Base-by-base conservation (phyloP, 805 yeast genomes). In the Schwanniomyces yamadae region DNA sequence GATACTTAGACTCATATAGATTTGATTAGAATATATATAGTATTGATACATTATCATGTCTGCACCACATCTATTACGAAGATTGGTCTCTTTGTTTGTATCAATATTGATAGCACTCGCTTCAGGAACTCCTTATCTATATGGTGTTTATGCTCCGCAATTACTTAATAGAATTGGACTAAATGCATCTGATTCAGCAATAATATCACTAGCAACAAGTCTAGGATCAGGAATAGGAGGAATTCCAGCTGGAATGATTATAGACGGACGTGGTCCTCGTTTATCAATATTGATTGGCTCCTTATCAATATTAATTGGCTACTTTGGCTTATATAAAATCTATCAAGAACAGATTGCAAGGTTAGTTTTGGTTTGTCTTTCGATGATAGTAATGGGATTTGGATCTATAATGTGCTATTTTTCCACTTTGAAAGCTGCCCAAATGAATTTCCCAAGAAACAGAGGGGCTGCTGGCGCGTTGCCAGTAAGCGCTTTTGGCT, bases 61-160 rank as follows among this genome's bases (percentile, higher is more conserved):
- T 3, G 29, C 15, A 13, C 17, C 29, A 16, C 34, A 30, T 14
- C 23, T 36, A 10, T 31, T 44, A 4, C 34, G 32, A 22, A 40
- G 64, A 19, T 42, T 59, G 23, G 34, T 52, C 17, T 53, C 71
- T 1, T 51, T 67, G 25, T 33, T 47, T 8, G 52, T 54, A 15
- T 61, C 71, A 10, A 46, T 65, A 10, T 50, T 81, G 12, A 80
- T 80, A 6, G 73, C 85, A 0, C 49, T 83, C 31, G 88, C 83
- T 0, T 73, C 87, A 3, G 91, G 93, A 2, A 83, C 89, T 2
- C 84, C 87, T 0, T 84, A 84, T 48, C 61, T 82, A 10, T 84
- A 78, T 53, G 85, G 90, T 0, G 76, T 78, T n/a, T 84, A 78
- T 52, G 80, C 88, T 1, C 90, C 91, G 2, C 89, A 84, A 52